Evolutionary conservation across 2,329 filamentous ascomycete species (phyloP).

Genomic region (Delphinella strobiligena): DNA sequence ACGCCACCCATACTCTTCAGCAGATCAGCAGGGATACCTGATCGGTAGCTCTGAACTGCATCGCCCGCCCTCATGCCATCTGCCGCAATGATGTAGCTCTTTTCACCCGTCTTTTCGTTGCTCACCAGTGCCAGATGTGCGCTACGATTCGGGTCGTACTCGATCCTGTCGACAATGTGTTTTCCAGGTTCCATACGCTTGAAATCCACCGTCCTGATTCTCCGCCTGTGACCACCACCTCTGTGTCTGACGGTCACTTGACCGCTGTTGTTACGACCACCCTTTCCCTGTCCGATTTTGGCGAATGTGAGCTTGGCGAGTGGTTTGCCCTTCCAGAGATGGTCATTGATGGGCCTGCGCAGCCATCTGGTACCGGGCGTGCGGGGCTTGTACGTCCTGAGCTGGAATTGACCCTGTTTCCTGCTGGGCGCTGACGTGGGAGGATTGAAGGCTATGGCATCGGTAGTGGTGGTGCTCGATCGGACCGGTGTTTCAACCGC

Average conservation of each 20-base stretch:
- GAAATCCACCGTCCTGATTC: constrained; percentile 89
- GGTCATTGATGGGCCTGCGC: constrained; percentile 84
- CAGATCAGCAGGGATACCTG: constrained; percentile 77
- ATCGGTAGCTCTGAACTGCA: constrained; percentile 78
- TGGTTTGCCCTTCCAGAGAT: constrained; percentile 89
- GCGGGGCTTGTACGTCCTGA: constrained; percentile 85
- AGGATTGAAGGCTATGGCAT: constrained; percentile 26
- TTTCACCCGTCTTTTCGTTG: constrained; percentile 57
- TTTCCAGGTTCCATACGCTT: constrained; percentile 64
- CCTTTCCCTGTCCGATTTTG: constrained; percentile 86
- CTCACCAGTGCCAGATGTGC: constrained; percentile 85
- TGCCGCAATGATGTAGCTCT: constrained; percentile 89
- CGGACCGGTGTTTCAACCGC: constrained; percentile 21
- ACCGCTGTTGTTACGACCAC: constrained; percentile 81
- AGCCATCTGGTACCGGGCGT: constrained; percentile 90
- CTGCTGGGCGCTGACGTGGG: constrained; percentile 26
- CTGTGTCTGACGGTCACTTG: constrained; percentile 80
- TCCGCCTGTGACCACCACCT: constrained; percentile 81
- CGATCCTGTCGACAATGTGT: constrained; percentile 84
- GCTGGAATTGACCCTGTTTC: constrained; percentile 28
- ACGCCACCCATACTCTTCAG: constrained; percentile 85
- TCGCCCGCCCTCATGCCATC: constrained; percentile 91
- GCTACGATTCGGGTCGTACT: constrained; percentile 87
- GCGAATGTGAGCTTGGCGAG: constrained; percentile 73
- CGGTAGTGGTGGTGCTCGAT: constrained; percentile 13